These are phyloP conservation scores for Crithidia fasciculata DNA, from an alignment of 208 protist species.

Conservation along the genomic window DNA sequence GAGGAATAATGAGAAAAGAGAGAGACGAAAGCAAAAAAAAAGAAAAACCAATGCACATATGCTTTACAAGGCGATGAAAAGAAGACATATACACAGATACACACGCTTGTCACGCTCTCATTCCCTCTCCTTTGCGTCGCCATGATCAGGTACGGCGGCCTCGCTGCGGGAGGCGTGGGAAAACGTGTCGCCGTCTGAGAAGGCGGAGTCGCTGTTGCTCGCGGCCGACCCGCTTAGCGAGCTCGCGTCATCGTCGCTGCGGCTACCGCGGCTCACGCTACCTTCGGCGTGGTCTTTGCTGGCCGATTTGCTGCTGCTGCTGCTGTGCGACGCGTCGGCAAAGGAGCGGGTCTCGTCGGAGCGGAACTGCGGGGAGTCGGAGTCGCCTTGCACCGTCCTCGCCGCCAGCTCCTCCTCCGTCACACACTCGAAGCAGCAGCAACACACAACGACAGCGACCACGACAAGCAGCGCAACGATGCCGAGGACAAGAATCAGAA, in stretches of 20 bases:
- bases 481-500: constrained; percentile 9
- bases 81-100: background rate
- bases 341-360: constrained; percentile 4
- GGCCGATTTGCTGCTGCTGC: background rate
- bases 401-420: constrained; percentile 3
- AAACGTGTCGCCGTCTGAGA: background rate
- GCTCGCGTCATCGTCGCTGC: background rate
- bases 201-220: background rate
- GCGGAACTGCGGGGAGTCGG: background rate
- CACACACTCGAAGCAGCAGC: constrained; percentile 15
- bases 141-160: background rate
- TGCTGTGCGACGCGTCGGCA: background rate
- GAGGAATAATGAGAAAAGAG: background rate
- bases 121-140: too few species aligned
- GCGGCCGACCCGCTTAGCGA: background rate
- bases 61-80: too few species aligned
- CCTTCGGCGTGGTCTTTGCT: background rate
- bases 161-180: background rate
- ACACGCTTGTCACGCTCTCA: constrained; percentile 1
- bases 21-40: background rate
- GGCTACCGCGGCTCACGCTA: background rate
- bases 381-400: background rate
- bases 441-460: background rate
- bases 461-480: constrained; percentile 6
- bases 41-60: background rate